A percentile compares a stretch with the other conserved stretches of the same genome.
Conservation (phyloP, 2,329 filamentous ascomycete species). For the Pseudogymnoascus sp. region DNA sequence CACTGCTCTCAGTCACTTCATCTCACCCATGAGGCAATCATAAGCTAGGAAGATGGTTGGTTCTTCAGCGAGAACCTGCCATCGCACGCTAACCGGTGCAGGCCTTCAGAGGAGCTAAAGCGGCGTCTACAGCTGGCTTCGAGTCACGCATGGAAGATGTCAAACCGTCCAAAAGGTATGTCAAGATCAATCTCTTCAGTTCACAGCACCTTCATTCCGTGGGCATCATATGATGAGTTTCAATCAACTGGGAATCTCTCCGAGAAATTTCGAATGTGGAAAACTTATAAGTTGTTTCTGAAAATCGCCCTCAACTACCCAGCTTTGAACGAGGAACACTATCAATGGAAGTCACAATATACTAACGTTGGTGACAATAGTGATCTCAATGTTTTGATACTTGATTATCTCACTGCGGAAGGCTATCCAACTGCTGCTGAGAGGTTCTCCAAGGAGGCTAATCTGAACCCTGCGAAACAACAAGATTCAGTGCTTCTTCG, state of each 20-base stretch:
- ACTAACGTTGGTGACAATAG: constrained; percentile 39
- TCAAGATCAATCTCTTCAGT: constrained; percentile 22
- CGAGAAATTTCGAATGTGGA: constrained; percentile 83
- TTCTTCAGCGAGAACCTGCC: constrained; percentile 10
- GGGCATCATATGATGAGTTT: constrained; percentile 64
- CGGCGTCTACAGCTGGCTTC: constrained; percentile 68
- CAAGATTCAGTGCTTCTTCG: constrained; percentile 66
- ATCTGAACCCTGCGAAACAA: constrained; percentile 67
- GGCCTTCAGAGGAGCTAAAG: constrained; percentile 38
- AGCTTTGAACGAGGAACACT: background rate
- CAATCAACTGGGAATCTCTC: constrained; percentile 99
- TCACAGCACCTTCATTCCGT: constrained; percentile 19
- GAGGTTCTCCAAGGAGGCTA: constrained; percentile 90
- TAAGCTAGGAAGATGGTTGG: constrained; percentile 9
- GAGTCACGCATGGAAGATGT: constrained; percentile 75
- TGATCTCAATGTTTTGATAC: constrained; percentile 89
- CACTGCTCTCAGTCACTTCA: background rate
- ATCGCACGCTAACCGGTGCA: constrained; percentile 12
- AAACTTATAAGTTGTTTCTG: constrained; percentile 75
- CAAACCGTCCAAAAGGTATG: constrained; percentile 85
- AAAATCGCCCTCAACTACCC: constrained; percentile 28
- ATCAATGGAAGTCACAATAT: background rate
- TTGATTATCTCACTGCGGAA: constrained; percentile 95
- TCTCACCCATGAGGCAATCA: background rate
- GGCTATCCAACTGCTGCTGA: constrained; percentile 88